Evolutionary conservation across 345 rosid genomes (phyloP), one percentile per base, ranked within the genome.

Genomic region (Iberis pinnata): DNA sequence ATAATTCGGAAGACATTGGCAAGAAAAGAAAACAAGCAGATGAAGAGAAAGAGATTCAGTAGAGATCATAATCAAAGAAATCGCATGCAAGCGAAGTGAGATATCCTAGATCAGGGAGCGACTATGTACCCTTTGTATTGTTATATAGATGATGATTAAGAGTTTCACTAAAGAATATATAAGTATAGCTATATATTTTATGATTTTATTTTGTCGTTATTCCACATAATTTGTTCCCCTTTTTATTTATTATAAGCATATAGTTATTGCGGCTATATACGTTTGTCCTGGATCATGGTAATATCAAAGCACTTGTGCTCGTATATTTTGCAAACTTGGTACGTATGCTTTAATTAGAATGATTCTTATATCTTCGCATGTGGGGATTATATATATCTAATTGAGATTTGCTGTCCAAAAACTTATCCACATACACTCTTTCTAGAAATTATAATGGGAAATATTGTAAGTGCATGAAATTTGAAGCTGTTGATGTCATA

Each of bases 291-390:
- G 29, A 39, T 27, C 55, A 40, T 40, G 51, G 31, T 63, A 17
- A 52, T 17, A 33, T 33, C 41, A 63, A 27, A 27, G 31, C 25
- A 22, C 25, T 22, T 22, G 25, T 22, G 9, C 8, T 39, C 9
- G 22, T 55, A 22, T 56, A 20, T 43, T 41, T 64, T 64, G 56
- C 24, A 17, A 41, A 56, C 24, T 56, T 32, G 48, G 51, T 51
- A 51, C 33, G 33, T 41, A 22, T 31, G 17, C 52, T 49, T 57
- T 25, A 49, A 42, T 3, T 57, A 33, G 22, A 57, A 49, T 24
- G 63, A 56, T 57, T 65, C 58, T 36, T 40, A 57, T 56, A 64
- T 64, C 56, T 64, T 22, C 18, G 39, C 36, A 55, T 31, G 44
- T 47, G 24, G n/a, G 55, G 40, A 33, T 57, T 42, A 32, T 11